A percentile compares a stretch with the other conserved stretches of the same genome.
Evolutionary conservation across 257 asterid species (phyloP).

Genomic region (Nicotiana undulata): DNA sequence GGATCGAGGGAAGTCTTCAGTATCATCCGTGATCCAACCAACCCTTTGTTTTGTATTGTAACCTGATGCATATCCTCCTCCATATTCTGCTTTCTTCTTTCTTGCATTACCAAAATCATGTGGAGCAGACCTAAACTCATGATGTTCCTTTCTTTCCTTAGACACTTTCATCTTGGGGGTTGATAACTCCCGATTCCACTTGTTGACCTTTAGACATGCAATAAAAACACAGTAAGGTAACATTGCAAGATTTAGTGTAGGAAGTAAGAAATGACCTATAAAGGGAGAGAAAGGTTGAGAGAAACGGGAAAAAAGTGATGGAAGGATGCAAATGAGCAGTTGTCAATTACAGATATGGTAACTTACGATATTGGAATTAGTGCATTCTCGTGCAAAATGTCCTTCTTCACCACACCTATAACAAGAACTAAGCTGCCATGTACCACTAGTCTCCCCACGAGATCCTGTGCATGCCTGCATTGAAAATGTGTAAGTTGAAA

Average conservation of each 20-base stretch:
- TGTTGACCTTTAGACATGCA: constrained; percentile 36
- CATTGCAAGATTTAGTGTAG: neutral
- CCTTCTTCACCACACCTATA: constrained; percentile 71
- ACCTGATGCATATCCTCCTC: constrained; percentile 20
- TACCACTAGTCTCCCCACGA: constrained; percentile 28
- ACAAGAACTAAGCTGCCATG: constrained; percentile 41
- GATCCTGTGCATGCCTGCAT: constrained; percentile 57
- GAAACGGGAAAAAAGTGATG: neutral
- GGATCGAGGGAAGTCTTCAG: constrained; percentile 30
- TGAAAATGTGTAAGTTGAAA: neutral
- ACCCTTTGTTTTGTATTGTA: constrained; percentile 47
- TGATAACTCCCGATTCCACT: constrained; percentile 50
- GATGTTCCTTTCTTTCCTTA: constrained; percentile 32
- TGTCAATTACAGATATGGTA: neutral
- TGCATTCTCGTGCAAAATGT: constrained; percentile 96
- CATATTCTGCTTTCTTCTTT: constrained; percentile 23
- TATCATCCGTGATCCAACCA: constrained; percentile 66
- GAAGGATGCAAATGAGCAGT: neutral
- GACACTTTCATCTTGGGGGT: constrained; percentile 51
- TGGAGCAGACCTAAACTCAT: constrained; percentile 42
- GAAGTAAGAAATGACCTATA: neutral
- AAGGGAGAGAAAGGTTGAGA: neutral
- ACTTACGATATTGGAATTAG: constrained; percentile 39
- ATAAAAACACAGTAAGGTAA: neutral
- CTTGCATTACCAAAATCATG: constrained; percentile 30